Base-by-base conservation (phyloP, 2,329 filamentous ascomycete genomes). In the Colletotrichum melonis region DNA sequence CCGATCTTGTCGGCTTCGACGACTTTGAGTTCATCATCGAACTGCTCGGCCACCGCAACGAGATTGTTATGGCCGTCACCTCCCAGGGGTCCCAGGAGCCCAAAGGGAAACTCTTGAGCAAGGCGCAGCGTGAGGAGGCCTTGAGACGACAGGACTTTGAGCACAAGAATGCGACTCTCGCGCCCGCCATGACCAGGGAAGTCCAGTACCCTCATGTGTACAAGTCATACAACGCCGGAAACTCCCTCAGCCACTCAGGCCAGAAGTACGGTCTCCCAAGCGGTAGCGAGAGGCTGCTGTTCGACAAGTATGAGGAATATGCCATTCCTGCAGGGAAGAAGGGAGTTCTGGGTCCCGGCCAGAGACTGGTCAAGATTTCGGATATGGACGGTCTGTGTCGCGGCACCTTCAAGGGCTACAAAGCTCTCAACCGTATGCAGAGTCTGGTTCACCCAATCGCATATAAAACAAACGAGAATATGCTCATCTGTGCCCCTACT, bases 401-500 rank as follows among this genome's bases (percentile, higher is more conserved):
- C 74, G 91, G 90, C n/a, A 99, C 97, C 0, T 99, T 99, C 85
- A 94, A 93, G 79, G 95, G 95, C 0, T 99, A 99, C 86, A 96
- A 95, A 83, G 85, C 93, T 3, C 88, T 99, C 73, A 99, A 99
- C 80, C 93, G 97, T 32, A 99, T 99, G 97, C 97, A 99, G 84
- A 98, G 95, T 81, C 87, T 99, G 60, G 94, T 98, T 0, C 98
- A 98, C 78, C 95, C 95, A 1, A 94, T 99, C 5, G 97, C 95
- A 0, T 98, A 99, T 84, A 94, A 93, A 81, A 98, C 95, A 2
- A 98, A 92, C 79, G 97, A 99, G 84, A 99, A 99, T 77, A 98
- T 99, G 96, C 90, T 99, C 64, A 97, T 99, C 73, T 99, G 97
- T 82, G 97, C 97, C 26, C 97, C 97, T 5, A 99, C 97, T 67